A percentile compares a stretch with the other conserved stretches of the same genome.
Conservation (phyloP, 2,329 filamentous ascomycete species). For the Microdochium paspali region DNA sequence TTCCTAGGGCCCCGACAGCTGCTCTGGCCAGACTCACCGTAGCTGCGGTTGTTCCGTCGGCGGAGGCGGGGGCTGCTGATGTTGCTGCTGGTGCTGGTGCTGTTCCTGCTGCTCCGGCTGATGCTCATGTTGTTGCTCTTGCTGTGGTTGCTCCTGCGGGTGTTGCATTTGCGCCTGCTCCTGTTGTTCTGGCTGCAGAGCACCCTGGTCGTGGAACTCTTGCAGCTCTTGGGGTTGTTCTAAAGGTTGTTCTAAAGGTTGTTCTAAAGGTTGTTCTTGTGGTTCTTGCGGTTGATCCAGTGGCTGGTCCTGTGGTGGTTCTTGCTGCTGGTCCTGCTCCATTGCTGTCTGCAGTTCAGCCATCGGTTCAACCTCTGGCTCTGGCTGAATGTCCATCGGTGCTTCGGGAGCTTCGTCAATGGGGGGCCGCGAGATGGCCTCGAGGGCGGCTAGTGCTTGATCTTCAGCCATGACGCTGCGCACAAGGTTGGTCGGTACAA, state of each 20-base stretch:
- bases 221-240: too few species aligned
- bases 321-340: conserved; percentile 1
- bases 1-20: too few species aligned
- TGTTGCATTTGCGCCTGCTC: too few species aligned
- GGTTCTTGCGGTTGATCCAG: too few species aligned
- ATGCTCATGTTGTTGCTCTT: conserved; percentile 8
- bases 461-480: conserved; percentile 37
- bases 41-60: conserved; percentile 1
- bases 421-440: conserved; percentile 39
- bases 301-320: conserved; percentile 5
- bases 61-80: conserved; percentile 3
- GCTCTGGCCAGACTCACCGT: neutral
- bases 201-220: too few species aligned
- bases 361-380: conserved; percentile 1
- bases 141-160: too few species aligned
- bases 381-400: conserved; percentile 1
- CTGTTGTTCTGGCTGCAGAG: too few species aligned
- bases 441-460: conserved; percentile 27
- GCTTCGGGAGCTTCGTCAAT: conserved; percentile 36
- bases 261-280: conserved; percentile 5
- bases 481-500: too few species aligned
- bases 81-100: neutral
- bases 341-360: conserved; percentile 1
- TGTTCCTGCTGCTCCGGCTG: conserved; percentile 3
- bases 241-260: conserved; percentile 6